Evolutionary conservation across 148 eudicot genomes (phyloP), one percentile per base, ranked within the genome.

Genomic region (Linanthus parryae): DNA sequence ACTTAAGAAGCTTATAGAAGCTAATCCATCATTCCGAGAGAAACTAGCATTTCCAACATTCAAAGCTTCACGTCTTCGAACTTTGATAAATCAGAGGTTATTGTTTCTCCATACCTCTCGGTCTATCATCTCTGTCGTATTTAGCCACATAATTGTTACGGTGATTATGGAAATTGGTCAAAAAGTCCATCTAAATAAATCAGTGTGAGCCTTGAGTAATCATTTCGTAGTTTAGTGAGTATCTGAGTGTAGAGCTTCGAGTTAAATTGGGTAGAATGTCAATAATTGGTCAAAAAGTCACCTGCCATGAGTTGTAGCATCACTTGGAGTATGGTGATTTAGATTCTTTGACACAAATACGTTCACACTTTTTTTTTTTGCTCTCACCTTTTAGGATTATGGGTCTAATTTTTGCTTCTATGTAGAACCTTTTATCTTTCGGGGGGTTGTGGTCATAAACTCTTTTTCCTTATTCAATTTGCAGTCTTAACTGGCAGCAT

Each of bases 401-500:
- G 27, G 19, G 33, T 30, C 14, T 37, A 31, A 2, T 28, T 30
- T 43, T 63, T 49, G 5, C 38, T 14, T 18, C 20, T 12, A 11
- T 38, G 7, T 11, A 7, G 4, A 24, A 40, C 17, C 8, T 22
- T 14, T 16, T 41, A 23, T 35, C 18, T 25, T 48, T 35, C 30
- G 3, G 12, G 2, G 14, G 8, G 15, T 48, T 23, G 8, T 48
- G 44, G 19, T 16, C 15, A 23, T 49, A 20, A 18, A 20, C 17
- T 23, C 40, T 44, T 35, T 21, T 35, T 23, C 52, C 16, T 48
- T 15, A 10, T 39, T 19, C 13, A 20, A 5, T 43, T 64, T 77
- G 34, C 78, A 77, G 82, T 63, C 82, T 77, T 31, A 77, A 77
- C 37, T 77, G 82, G 82, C 82, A 77, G 70, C 82, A 77, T 56